Base-by-base conservation (phyloP, 1,284 basidiomycete genomes). In the Thecaphora thlaspeos region DNA sequence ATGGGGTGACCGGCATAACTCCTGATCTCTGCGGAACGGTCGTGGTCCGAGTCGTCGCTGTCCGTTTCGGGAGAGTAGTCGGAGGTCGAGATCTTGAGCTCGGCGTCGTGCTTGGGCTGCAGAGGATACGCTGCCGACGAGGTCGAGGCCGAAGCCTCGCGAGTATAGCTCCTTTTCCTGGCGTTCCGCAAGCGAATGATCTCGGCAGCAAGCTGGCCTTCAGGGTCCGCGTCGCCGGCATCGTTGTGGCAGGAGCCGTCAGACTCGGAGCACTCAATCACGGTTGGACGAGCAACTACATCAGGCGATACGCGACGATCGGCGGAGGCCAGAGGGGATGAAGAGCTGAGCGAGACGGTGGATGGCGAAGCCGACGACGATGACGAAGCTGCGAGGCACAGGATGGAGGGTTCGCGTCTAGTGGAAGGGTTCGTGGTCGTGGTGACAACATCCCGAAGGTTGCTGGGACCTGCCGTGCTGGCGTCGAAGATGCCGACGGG, bases 201-300 rank as follows among this genome's bases (percentile, higher is more conserved):
- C 23, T 60, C 68, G 2, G 59, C 57, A 12, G 66, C 70, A 9
- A 73, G 66, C 53, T 73, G 70, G 32, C 55, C 55, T 23, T 73
- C 68, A 19, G 68, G 68, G 36, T 73, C 68, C 14, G 63, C 53
- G 43, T 73, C 70, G 12, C 70, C 70, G 0, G 56, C 55, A 39
- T 73, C 69, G 15, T 69, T 69, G 43, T 73, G 69, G 43, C 61
- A 71, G 19, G 68, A 71, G 46, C 70, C 70, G 38, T 73, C 68
- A 11, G 63, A 67, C 47, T 65, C 61, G 38, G 61, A 65, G 41
- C 51, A 65, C 34, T 62, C 52, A 44, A 64, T 63, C 41, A 50
- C 26, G 7, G 26, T 28, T 5, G 26, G 26, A 11, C 26, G 26
- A 5, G 26, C 26, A 11, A 11, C 26, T 11, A 5, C 26, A 7